Percentiles rank a stretch among this genome's conserved stretches.
Conservation (phyloP, 164 flowering plant species). For the Magnolia kwangsiensis region DNA sequence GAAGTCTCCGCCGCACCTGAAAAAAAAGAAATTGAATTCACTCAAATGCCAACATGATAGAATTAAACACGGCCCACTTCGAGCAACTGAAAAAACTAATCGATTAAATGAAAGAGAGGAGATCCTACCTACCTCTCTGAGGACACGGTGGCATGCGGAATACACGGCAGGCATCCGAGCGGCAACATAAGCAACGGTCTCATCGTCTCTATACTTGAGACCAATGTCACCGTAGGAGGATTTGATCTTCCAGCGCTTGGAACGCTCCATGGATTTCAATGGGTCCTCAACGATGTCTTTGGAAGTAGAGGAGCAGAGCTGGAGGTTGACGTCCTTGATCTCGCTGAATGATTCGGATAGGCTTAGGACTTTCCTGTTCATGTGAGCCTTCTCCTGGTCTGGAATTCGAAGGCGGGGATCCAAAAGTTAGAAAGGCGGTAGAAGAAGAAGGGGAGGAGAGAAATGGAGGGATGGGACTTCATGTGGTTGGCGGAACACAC, state of each 20-base stretch:
- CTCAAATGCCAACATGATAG: not conserved
- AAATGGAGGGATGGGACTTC: not conserved
- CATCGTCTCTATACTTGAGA: slow-evolving; percentile 64
- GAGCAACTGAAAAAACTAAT: not conserved
- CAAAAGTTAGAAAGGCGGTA: no score
- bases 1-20: slow-evolving; percentile 79
- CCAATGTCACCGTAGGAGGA: slow-evolving; percentile 82
- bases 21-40: not conserved
- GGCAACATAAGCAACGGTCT: slow-evolving; percentile 84
- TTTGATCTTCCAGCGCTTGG: slow-evolving; percentile 79
- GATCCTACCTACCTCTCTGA: slow-evolving; percentile 32
- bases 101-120: not conserved
- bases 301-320: slow-evolving; percentile 43
- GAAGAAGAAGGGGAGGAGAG: not conserved
- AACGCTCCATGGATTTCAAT: slow-evolving; percentile 40
- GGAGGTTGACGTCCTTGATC: slow-evolving; percentile 58
- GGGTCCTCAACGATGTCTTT: slow-evolving; percentile 79
- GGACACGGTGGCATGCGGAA: slow-evolving; percentile 80
- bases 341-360: slow-evolving; percentile 61
- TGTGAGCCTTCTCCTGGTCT: slow-evolving; percentile 71
- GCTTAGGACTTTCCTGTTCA: slow-evolving; percentile 77
- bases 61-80: not conserved
- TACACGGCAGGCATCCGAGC: slow-evolving; percentile 98
- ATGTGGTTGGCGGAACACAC: slow-evolving; percentile 22
- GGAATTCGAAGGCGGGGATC: slow-evolving; percentile 5